Conservation (phyloP, 176 grass and related monocot species). For the Oryza australiensis region DNA sequence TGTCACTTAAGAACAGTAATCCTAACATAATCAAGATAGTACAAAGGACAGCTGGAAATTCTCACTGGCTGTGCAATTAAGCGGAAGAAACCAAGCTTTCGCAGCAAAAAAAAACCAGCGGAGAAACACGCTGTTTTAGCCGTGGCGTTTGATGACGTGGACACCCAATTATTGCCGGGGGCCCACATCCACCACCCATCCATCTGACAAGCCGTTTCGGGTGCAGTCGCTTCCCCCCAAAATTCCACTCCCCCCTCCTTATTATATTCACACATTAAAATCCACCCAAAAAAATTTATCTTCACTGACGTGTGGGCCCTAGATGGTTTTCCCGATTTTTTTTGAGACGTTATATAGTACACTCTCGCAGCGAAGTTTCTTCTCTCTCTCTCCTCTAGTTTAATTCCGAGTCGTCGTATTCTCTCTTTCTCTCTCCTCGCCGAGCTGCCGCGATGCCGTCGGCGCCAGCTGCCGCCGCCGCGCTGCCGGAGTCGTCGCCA, state of each 20-base stretch:
- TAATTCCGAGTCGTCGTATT: background rate
- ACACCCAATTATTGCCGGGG: constrained; percentile 44
- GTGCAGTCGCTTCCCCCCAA: constrained; percentile 26
- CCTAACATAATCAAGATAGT: background rate
- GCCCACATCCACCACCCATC: constrained; percentile 1
- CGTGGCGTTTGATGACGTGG: constrained; percentile 33
- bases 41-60: background rate
- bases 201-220: constrained; percentile 39
- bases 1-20: too few species aligned
- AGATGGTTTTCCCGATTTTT: background rate
- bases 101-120: background rate
- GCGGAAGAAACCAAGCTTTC: background rate
- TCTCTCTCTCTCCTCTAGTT: background rate
- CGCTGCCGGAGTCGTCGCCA: background rate
- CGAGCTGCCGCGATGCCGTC: constrained; percentile 38
- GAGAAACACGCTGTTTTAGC: background rate
- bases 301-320: constrained; percentile 17
- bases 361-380: background rate
- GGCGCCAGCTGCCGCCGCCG: constrained; percentile 25
- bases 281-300: background rate
- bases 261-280: background rate
- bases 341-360: background rate
- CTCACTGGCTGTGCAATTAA: background rate
- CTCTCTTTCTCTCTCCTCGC: background rate
- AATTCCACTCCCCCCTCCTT: constrained; percentile 10